phyloP scores from a whole-genome alignment of 331 rosid species.

The Acacia concinna region DNA sequence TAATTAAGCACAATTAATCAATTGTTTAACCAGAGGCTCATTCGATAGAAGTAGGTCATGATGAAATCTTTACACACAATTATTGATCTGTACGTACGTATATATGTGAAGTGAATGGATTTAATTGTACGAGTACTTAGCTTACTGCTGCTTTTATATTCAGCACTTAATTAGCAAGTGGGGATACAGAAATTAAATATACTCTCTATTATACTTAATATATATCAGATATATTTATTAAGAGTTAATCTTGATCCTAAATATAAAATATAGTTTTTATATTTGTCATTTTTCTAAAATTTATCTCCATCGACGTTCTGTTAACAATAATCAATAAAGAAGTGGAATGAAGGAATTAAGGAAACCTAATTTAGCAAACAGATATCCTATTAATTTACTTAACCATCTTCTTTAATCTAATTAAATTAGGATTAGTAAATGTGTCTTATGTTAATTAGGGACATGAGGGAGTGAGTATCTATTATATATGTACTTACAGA shows the following conservation, averaged over 20 bases:
- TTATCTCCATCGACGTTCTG: fast-evolving
- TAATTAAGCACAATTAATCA: neutral
- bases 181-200: neutral
- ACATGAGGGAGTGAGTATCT: neutral
- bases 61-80: constrained; percentile 2
- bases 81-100: neutral
- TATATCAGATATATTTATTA: too few relatives aligned
- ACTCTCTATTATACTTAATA: too few relatives aligned
- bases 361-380: too few relatives aligned
- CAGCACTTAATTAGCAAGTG: neutral
- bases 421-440: too few relatives aligned
- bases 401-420: too few relatives aligned
- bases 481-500: neutral
- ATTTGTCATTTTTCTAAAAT: too few relatives aligned
- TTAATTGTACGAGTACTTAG: neutral
- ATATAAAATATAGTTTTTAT: too few relatives aligned
- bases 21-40: neutral
- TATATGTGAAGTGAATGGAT: neutral
- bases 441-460: too few relatives aligned
- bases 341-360: too few relatives aligned
- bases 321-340: too few relatives aligned
- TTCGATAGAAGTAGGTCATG: neutral
- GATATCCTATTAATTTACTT: too few relatives aligned
- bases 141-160: neutral
- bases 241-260: too few relatives aligned